phyloP scores from a whole-genome alignment of 2,329 filamentous ascomycete species.

The Colletotrichum chlorophyti region DNA sequence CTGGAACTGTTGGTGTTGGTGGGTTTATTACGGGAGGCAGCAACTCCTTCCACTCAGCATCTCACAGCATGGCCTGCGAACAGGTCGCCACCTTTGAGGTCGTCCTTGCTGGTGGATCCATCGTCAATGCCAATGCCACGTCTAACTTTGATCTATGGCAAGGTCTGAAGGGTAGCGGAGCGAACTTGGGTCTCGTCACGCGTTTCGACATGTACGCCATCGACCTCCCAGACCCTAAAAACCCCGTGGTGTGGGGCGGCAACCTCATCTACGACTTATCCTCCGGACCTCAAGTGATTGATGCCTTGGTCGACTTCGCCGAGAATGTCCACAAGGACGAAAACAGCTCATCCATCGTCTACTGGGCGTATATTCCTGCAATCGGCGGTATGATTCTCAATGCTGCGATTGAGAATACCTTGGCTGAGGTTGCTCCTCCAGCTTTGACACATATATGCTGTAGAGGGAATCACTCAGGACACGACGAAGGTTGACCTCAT shows the following conservation, averaged over 20 bases:
- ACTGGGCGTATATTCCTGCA: slow-evolving; percentile 41
- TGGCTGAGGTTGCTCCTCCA: slow-evolving; percentile 34
- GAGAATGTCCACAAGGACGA: slow-evolving; percentile 39
- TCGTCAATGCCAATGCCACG: slow-evolving; percentile 48
- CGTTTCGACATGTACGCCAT: slow-evolving; percentile 41
- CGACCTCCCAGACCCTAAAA: slow-evolving; percentile 33
- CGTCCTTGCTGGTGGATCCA: slow-evolving; percentile 50
- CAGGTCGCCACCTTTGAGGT: slow-evolving; percentile 52
- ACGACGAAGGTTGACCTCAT: slow-evolving; percentile 37
- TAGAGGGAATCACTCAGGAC: slow-evolving; percentile 33
- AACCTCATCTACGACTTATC: slow-evolving; percentile 35
- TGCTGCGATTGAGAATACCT: slow-evolving; percentile 40
- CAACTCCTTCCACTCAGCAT: slow-evolving; percentile 43
- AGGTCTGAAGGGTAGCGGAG: slow-evolving; percentile 54
- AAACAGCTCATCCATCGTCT: slow-evolving; percentile 40
- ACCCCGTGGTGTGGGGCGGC: slow-evolving; percentile 40
- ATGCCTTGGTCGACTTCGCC: slow-evolving; percentile 41
- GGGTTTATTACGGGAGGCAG: slow-evolving; percentile 45
- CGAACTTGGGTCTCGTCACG: slow-evolving; percentile 51
- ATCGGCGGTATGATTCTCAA: slow-evolving; percentile 39
- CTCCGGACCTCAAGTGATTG: slow-evolving; percentile 32
- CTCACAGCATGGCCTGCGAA: slow-evolving; percentile 54
- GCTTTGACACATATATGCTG: slow-evolving; percentile 39
- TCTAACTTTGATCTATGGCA: slow-evolving; percentile 51
- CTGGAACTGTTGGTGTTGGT: slow-evolving; percentile 43